Percentiles rank a stretch among this genome's conserved stretches.
Conservation (phyloP, 495 filamentous ascomycete genomes). For the Daldinia concentrica region DNA sequence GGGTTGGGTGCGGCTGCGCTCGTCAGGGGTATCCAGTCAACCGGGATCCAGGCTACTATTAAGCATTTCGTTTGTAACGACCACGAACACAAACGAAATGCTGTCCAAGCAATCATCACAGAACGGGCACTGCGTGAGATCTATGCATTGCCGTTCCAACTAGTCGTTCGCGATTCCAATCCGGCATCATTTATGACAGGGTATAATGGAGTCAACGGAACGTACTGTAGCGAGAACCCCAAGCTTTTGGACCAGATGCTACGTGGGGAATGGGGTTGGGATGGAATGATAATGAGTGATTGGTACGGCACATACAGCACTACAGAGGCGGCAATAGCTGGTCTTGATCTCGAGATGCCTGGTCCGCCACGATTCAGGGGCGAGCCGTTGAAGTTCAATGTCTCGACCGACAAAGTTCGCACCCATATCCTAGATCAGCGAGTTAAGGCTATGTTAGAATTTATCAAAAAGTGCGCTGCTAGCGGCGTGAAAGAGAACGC, state of each 20-base stretch:
- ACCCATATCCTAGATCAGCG: constrained; percentile 68
- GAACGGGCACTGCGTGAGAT: constrained; percentile 79
- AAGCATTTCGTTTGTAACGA: constrained; percentile 90
- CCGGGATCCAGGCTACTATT: constrained; percentile 73
- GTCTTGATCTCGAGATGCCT: constrained; percentile 80
- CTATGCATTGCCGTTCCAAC: constrained; percentile 77
- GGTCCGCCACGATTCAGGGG: constrained; percentile 73
- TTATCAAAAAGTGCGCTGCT: constrained; percentile 66
- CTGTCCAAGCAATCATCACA: constrained; percentile 71
- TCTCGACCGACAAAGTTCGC: constrained; percentile 65
- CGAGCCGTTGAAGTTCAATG: constrained; percentile 65
- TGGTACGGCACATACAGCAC: constrained; percentile 79
- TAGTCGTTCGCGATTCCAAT: constrained; percentile 70
- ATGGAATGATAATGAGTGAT: constrained; percentile 76
- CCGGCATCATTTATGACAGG: constrained; percentile 77
- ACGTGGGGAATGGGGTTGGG: constrained; percentile 75
- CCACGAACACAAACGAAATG: constrained; percentile 76
- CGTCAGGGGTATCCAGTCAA: constrained; percentile 74
- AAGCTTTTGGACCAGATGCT: constrained; percentile 70
- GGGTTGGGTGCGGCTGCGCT: constrained; percentile 72
- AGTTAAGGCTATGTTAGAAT: constrained; percentile 68
- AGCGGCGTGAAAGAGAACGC: constrained; percentile 65
- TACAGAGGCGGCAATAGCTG: constrained; percentile 71
- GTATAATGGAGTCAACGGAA: constrained; percentile 79
- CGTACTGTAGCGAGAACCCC: constrained; percentile 73